Evolutionary conservation across 768 basidiomycete species (phyloP).

Genomic region (Phylloporus rhodoxanthus): DNA sequence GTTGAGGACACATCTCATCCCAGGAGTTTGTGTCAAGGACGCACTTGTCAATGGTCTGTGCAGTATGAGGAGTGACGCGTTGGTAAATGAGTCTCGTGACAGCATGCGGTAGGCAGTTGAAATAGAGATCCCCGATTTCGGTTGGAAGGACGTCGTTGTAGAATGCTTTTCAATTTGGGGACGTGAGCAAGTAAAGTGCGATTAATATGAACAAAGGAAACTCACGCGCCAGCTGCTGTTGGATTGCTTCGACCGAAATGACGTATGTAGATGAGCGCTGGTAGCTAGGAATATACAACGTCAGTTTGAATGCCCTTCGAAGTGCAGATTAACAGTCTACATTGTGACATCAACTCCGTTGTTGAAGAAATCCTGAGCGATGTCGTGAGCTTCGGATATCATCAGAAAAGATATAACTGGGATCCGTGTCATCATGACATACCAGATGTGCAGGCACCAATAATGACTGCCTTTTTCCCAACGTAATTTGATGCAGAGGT

Average conservation of each 20-base stretch:
- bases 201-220: neutral
- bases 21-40: neutral
- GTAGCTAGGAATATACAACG: conserved; percentile 6
- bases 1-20: neutral
- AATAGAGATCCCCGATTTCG: conserved; percentile 19
- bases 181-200: neutral
- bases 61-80: conserved; percentile 11
- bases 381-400: conserved; percentile 28
- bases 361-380: conserved; percentile 33
- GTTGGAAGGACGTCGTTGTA: conserved; percentile 20
- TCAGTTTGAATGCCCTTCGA: neutral
- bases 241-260: conserved; percentile 10
- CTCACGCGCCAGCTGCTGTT: conserved; percentile 10
- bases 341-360: conserved; percentile 29
- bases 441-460: conserved; percentile 65
- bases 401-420: conserved; percentile 3
- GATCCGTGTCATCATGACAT: conserved; percentile 3
- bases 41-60: conserved; percentile 26
- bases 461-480: conserved; percentile 62
- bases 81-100: conserved; percentile 17
- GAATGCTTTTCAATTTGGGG: conserved; percentile 1
- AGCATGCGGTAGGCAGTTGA: conserved; percentile 13
- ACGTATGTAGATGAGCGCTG: conserved; percentile 25
- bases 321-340: conserved; percentile 5
- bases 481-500: conserved; percentile 41